A percentile compares a stretch with the other conserved stretches of the same genome.
phyloP scores from a whole-genome alignment of 305 asterid species.

The Andrographis paniculata region DNA sequence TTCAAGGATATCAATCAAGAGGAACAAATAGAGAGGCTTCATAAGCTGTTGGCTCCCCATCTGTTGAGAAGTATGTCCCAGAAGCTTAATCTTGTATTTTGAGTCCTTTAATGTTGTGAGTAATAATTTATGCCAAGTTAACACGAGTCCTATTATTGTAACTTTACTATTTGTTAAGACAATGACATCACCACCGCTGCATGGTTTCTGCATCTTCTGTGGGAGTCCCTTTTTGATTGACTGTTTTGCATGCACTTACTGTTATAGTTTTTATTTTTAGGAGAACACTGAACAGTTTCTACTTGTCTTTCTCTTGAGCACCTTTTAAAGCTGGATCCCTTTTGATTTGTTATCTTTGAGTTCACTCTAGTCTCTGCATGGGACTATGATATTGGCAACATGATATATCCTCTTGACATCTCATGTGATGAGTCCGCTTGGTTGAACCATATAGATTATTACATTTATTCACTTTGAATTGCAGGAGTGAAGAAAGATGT shows the following conservation, averaged over 20 bases:
- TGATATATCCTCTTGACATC: conserved; percentile 7
- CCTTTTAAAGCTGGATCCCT: conserved; percentile 4
- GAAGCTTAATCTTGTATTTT: conserved; percentile 20
- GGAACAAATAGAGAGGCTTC: conserved; percentile 96
- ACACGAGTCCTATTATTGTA: too few species aligned
- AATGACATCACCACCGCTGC: background rate
- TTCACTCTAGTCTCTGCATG: conserved; percentile 18
- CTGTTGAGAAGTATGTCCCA: conserved; percentile 82
- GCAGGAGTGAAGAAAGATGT: conserved; percentile 96
- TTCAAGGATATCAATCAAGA: conserved; percentile 96
- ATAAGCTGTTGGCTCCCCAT: conserved; percentile 96
- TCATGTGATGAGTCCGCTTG: conserved; percentile 4
- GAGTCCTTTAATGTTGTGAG: conserved; percentile 8
- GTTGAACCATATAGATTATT: background rate
- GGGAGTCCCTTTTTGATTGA: background rate
- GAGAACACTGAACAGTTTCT: background rate
- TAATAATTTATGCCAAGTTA: too few species aligned
- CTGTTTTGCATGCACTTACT: conserved; percentile 8
- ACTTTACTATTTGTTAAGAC: background rate
- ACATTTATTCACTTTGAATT: conserved; percentile 11
- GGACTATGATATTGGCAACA: conserved; percentile 7
- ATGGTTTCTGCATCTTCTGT: conserved; percentile 3
- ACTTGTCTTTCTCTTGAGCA: conserved; percentile 6
- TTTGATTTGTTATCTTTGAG: conserved; percentile 8
- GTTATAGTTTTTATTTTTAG: background rate